These are phyloP conservation scores for Solanum hybrid DNA, from an alignment of 305 asterid species.

Conservation along the genomic window DNA sequence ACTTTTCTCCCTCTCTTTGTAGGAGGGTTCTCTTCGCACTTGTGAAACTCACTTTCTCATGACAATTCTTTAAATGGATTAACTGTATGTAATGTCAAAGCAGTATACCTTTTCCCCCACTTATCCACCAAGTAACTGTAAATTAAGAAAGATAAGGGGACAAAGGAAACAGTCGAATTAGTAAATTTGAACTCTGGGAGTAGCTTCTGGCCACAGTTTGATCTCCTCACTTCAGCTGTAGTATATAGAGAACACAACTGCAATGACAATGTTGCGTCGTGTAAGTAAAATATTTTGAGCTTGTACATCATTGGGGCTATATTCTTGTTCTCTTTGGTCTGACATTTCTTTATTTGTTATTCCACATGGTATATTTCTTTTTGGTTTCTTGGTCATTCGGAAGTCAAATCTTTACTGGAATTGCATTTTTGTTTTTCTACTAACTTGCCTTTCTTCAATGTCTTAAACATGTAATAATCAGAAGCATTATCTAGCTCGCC, in stretches of 20 bases:
- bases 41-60: conserved; percentile 20
- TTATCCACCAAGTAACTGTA: conserved; percentile 26
- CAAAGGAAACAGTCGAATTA: background rate
- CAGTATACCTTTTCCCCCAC: conserved; percentile 14
- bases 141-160: background rate
- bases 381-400: background rate
- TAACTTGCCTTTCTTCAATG: background rate
- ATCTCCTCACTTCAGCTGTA: background rate
- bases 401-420: background rate
- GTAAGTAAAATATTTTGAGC: background rate
- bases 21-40: conserved; percentile 1
- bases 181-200: background rate
- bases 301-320: background rate
- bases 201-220: background rate
- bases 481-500: background rate
- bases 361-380: background rate
- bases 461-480: background rate
- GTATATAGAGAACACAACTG: background rate
- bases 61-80: conserved; percentile 44
- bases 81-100: conserved; percentile 39
- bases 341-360: background rate
- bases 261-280: background rate
- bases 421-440: background rate
- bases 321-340: background rate
- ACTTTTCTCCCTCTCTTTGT: conserved; percentile 2